Evolutionary conservation across 208 protist species (phyloP).

Genomic region (Angomonas ambiguus): DNA sequence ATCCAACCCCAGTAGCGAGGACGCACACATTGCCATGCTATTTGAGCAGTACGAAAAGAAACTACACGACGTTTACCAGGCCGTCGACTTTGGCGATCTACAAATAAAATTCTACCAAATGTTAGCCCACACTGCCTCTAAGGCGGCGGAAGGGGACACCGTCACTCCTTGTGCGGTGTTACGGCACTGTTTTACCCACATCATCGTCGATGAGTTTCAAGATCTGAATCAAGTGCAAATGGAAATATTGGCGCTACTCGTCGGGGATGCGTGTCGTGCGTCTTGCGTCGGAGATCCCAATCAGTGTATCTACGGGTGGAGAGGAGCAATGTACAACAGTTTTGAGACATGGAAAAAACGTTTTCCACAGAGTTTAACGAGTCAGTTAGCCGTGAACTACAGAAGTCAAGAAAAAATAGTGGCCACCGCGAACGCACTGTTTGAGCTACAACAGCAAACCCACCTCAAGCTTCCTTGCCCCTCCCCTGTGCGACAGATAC

Average conservation of each 20-base stretch:
- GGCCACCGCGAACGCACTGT: constrained; percentile 45
- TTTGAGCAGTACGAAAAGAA: constrained; percentile 64
- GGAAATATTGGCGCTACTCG: constrained; percentile 75
- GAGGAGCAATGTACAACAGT: constrained; percentile 64
- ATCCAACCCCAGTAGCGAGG: constrained; percentile 28
- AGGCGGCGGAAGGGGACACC: neutral
- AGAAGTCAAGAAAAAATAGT: constrained; percentile 75
- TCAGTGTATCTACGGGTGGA: constrained; percentile 88
- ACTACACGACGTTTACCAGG: constrained; percentile 58
- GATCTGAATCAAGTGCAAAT: constrained; percentile 87
- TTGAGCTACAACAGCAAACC: constrained; percentile 35
- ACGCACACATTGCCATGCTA: constrained; percentile 55
- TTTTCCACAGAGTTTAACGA: constrained; percentile 52
- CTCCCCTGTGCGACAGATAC: neutral
- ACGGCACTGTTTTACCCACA: constrained; percentile 64
- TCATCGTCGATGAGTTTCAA: constrained; percentile 89
- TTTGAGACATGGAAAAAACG: constrained; percentile 68
- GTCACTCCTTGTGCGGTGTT: constrained; percentile 31
- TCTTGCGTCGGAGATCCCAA: constrained; percentile 87
- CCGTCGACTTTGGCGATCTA: constrained; percentile 86
- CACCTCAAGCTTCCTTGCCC: constrained; percentile 18
- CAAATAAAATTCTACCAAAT: constrained; percentile 71
- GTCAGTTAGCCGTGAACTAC: constrained; percentile 73
- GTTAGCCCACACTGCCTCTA: constrained; percentile 14
- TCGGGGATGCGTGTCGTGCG: constrained; percentile 69